These are phyloP conservation scores for Globisporangium okanoganense DNA, from an alignment of 352 stramenopile genomes.

Conservation along the genomic window DNA sequence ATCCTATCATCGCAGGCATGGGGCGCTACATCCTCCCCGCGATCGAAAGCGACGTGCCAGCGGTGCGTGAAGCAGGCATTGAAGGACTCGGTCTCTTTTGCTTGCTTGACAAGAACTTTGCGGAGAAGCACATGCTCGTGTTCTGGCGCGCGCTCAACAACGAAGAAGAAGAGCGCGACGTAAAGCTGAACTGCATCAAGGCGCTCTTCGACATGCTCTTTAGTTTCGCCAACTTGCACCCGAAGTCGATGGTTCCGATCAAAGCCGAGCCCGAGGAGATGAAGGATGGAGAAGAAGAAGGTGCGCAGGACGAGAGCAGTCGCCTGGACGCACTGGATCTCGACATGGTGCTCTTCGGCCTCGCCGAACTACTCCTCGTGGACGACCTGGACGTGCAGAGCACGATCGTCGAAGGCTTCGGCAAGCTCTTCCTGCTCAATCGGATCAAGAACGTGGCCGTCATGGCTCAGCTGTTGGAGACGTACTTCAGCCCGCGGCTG, in stretches of 20 bases:
- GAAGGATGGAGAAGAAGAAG: constrained; percentile 15
- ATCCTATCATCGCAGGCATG: constrained; percentile 64
- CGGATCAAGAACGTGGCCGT: constrained; percentile 62
- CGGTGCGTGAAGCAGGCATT: constrained; percentile 64
- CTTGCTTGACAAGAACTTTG: constrained; percentile 64
- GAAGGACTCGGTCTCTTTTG: constrained; percentile 72
- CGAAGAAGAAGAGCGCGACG: constrained; percentile 68
- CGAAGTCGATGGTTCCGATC: constrained; percentile 41
- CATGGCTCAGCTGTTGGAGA: constrained; percentile 62
- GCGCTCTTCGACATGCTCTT: constrained; percentile 68
- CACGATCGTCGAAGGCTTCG: constrained; percentile 74
- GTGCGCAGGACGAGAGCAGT: not conserved
- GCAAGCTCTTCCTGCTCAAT: constrained; percentile 69
- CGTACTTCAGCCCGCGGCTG: constrained; percentile 61
- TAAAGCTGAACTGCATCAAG: constrained; percentile 75
- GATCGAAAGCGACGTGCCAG: constrained; percentile 72
- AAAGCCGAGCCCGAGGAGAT: constrained; percentile 23
- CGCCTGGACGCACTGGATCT: constrained; percentile 40
- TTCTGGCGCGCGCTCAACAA: constrained; percentile 82
- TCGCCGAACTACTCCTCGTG: constrained; percentile 45
- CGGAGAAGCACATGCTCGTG: constrained; percentile 63
- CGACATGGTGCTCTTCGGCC: constrained; percentile 53
- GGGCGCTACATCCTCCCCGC: constrained; percentile 71
- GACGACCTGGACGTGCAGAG: constrained; percentile 71
- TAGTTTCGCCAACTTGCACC: constrained; percentile 53